These are phyloP conservation scores for Kwoniella sp. DNA, from an alignment of 768 basidiomycete species.

Conservation along the genomic window DNA sequence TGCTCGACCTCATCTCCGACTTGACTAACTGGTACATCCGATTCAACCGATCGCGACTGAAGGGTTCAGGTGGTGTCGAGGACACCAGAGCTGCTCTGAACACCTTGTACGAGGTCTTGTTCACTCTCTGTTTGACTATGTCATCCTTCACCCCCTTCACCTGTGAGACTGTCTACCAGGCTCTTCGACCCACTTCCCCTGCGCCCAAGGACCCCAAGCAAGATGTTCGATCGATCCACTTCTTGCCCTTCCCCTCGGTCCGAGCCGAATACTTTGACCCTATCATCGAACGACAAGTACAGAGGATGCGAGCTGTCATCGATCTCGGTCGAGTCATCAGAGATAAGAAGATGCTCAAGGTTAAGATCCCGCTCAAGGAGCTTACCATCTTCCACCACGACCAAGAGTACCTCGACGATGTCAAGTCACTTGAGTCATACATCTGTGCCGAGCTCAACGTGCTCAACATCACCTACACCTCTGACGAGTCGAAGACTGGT, in stretches of 20 bases:
- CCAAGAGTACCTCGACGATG: constrained; percentile 77
- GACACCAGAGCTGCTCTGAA: constrained; percentile 87
- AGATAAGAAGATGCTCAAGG: constrained; percentile 78
- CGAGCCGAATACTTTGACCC: constrained; percentile 93
- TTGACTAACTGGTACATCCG: constrained; percentile 99
- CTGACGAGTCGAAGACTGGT: constrained; percentile 80
- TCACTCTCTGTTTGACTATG: constrained; percentile 94
- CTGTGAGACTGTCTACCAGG: constrained; percentile 94
- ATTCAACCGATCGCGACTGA: constrained; percentile 92
- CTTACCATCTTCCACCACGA: constrained; percentile 91
- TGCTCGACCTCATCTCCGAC: constrained; percentile 89
- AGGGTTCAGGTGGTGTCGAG: constrained; percentile 88
- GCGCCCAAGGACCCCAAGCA: constrained; percentile 58
- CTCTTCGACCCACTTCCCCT: constrained; percentile 77
- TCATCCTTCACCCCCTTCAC: constrained; percentile 98
- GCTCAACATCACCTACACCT: constrained; percentile 82
- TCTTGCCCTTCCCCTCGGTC: constrained; percentile 87
- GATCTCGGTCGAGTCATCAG: constrained; percentile 86
- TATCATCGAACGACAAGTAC: constrained; percentile 89
- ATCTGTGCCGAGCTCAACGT: constrained; percentile 94
- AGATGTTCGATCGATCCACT: constrained; percentile 92
- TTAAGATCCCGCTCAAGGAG: constrained; percentile 87
- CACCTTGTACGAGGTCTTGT: constrained; percentile 90
- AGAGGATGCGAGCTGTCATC: constrained; percentile 92
- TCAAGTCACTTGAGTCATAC: constrained; percentile 79